These are phyloP conservation scores for Colletotrichum spaethianum DNA, from an alignment of 2,329 filamentous ascomycete genomes.

Conservation along the genomic window DNA sequence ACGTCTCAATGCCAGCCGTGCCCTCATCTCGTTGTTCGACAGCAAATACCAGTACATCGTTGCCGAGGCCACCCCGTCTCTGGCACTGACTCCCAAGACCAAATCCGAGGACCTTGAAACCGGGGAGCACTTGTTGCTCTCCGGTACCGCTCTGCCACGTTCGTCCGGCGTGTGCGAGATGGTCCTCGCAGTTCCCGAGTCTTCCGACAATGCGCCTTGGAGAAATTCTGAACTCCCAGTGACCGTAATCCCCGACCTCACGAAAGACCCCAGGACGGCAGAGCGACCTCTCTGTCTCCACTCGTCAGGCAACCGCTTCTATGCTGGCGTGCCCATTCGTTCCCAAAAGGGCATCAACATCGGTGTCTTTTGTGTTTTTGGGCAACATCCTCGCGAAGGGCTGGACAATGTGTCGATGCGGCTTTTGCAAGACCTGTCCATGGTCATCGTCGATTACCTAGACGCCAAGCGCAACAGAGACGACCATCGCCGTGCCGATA, in stretches of 20 bases:
- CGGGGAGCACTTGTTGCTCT: constrained; percentile 43
- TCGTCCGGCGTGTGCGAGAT: constrained; percentile 48
- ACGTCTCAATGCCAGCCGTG: constrained; percentile 55
- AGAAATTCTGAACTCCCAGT: constrained; percentile 48
- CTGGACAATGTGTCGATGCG: constrained; percentile 47
- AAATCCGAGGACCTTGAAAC: constrained; percentile 26
- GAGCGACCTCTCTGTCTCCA: constrained; percentile 45
- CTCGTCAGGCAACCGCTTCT: constrained; percentile 51
- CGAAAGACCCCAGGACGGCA: constrained; percentile 48
- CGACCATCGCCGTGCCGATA: constrained; percentile 49
- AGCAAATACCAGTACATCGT: constrained; percentile 62
- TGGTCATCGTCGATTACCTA: constrained; percentile 54
- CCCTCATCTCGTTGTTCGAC: constrained; percentile 68
- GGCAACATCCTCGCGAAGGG: constrained; percentile 45
- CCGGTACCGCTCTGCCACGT: constrained; percentile 49
- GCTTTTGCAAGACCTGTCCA: constrained; percentile 46
- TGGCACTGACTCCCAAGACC: constrained; percentile 53
- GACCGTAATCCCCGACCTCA: constrained; percentile 52
- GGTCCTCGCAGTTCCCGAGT: constrained; percentile 40
- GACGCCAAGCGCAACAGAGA: constrained; percentile 48
- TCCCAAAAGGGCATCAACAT: constrained; percentile 58
- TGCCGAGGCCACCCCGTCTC: constrained; percentile 62
- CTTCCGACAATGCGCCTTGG: not conserved
- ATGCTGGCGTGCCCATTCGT: constrained; percentile 58
- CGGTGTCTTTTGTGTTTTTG: constrained; percentile 56